Percentiles rank a stretch among this genome's conserved stretches.
These are phyloP conservation scores for Allium cepa DNA, from an alignment of 106 monocot species.

Conservation along the genomic window DNA sequence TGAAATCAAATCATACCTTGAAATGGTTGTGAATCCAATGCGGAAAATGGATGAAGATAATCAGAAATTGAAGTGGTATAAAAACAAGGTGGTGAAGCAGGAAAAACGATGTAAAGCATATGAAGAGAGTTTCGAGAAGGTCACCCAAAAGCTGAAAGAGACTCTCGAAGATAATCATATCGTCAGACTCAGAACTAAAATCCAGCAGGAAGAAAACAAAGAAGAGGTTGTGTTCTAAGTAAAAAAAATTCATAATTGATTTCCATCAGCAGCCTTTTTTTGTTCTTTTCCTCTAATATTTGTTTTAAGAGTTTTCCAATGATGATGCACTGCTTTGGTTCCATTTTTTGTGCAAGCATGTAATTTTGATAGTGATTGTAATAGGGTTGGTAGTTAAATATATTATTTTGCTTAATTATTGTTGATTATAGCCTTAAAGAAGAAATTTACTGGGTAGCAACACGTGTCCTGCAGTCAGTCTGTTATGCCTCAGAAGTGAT, in stretches of 20 bases:
- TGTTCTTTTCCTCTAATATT: neutral
- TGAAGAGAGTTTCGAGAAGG: conserved; percentile 35
- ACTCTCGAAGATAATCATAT: conserved; percentile 41
- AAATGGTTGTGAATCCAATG: conserved; percentile 76
- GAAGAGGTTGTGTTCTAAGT: conserved; percentile 49
- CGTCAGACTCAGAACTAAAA: conserved; percentile 53
- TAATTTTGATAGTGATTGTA: neutral
- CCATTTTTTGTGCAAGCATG: neutral
- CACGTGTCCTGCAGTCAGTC: too few species aligned
- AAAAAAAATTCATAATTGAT: neutral
- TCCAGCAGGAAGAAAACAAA: conserved; percentile 73
- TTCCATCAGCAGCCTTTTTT: too few species aligned
- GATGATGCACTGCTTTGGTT: neutral
- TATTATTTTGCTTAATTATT: too few species aligned
- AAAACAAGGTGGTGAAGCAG: conserved; percentile 35
- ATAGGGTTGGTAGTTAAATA: neutral
- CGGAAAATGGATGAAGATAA: conserved; percentile 81
- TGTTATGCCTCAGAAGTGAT: neutral
- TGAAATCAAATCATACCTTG: conserved; percentile 79
- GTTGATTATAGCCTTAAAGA: too few species aligned
- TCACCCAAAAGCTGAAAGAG: conserved; percentile 60
- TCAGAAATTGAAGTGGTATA: conserved; percentile 39
- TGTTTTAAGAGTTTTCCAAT: neutral
- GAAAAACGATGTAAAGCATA: conserved; percentile 43
- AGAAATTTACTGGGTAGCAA: neutral